A percentile compares a stretch with the other conserved stretches of the same genome.
phyloP scores from a whole-genome alignment of 345 rosid species.

The Brassica rapa region DNA sequence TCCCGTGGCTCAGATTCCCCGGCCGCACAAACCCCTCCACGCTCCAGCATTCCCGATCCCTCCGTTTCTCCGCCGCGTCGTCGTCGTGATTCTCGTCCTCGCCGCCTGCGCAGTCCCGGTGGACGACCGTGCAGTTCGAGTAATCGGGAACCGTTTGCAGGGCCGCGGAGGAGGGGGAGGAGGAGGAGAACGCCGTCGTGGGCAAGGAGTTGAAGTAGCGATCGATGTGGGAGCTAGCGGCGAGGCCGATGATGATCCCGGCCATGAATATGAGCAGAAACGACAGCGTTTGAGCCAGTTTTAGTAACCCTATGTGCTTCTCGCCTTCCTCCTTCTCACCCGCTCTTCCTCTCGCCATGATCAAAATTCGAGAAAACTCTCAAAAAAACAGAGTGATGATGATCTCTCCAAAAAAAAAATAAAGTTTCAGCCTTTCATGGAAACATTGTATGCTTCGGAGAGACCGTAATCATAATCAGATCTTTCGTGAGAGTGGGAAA shows the following conservation, averaged over 20 bases:
- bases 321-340: slow-evolving; percentile 57
- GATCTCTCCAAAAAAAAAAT: background rate
- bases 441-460: slow-evolving; percentile 23
- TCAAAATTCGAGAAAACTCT: background rate
- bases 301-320: slow-evolving; percentile 61
- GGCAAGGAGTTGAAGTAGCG: slow-evolving; percentile 46
- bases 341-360: slow-evolving; percentile 44
- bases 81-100: slow-evolving; percentile 30
- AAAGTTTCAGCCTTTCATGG: slow-evolving; percentile 27
- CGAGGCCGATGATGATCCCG: slow-evolving; percentile 76
- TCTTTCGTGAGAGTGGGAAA: slow-evolving; percentile 24
- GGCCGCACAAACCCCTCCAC: slow-evolving; percentile 57
- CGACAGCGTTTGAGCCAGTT: slow-evolving; percentile 68
- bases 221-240: slow-evolving; percentile 65
- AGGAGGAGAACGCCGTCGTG: background rate
- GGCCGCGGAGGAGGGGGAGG: background rate
- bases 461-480: slow-evolving; percentile 5
- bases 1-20: slow-evolving; percentile 50
- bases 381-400: background rate
- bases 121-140: slow-evolving; percentile 42
- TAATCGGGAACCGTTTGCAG: slow-evolving; percentile 17
- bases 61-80: background rate
- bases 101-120: slow-evolving; percentile 42
- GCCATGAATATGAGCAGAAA: slow-evolving; percentile 76
- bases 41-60: slow-evolving; percentile 46